Evolutionary conservation across 306 rosid species (phyloP).

Genomic region (Chamaecrista fasciculata): DNA sequence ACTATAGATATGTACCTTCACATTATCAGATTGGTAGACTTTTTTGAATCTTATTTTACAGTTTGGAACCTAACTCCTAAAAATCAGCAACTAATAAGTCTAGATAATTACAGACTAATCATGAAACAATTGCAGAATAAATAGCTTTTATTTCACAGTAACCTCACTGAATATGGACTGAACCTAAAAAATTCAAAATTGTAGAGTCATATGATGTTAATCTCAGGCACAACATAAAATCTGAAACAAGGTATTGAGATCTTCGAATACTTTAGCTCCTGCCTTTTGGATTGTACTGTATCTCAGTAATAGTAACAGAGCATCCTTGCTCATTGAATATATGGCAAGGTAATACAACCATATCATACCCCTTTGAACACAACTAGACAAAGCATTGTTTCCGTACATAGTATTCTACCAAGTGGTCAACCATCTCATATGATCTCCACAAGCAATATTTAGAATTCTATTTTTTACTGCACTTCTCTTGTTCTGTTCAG

Average conservation of each 20-base stretch:
- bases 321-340: background rate
- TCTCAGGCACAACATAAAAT: background rate
- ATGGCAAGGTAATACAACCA: conserved; percentile 1
- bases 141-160: too few species aligned
- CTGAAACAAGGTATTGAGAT: background rate
- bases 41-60: too few species aligned
- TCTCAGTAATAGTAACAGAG: background rate
- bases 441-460: background rate
- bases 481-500: background rate
- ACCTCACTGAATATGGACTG: background rate
- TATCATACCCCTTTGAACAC: background rate
- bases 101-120: too few species aligned
- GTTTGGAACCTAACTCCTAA: too few species aligned
- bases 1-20: too few species aligned
- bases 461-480: background rate
- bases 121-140: too few species aligned
- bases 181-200: background rate
- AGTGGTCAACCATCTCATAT: background rate
- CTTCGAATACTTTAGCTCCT: background rate
- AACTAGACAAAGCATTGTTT: background rate
- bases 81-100: too few species aligned
- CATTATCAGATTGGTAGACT: too few species aligned
- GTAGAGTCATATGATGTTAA: background rate
- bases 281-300: background rate
- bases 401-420: background rate